Evolutionary conservation across 306 rosid species (phyloP).

Genomic region (Quercus variabilis): DNA sequence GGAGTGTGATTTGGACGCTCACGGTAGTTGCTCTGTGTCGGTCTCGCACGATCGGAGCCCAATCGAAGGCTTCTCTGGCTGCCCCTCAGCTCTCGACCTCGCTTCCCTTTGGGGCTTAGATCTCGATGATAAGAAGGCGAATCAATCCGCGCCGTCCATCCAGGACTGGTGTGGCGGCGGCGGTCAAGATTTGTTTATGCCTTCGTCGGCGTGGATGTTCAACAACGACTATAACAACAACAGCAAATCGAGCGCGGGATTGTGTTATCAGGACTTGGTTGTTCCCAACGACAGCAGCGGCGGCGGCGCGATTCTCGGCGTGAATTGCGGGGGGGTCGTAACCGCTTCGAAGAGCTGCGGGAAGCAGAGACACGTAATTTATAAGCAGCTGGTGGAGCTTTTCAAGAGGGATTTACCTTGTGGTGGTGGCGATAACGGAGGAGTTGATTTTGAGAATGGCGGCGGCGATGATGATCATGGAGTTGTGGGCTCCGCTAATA

Average conservation of each 20-base stretch:
- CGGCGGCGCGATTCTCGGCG: conserved; percentile 10
- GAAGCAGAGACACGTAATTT: conserved; percentile 46
- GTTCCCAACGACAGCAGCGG: conserved; percentile 42
- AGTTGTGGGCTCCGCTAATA: not conserved
- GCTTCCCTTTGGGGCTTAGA: conserved; percentile 53
- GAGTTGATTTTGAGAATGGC: not conserved
- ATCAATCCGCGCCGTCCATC: not conserved
- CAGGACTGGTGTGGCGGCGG: conserved; percentile 9
- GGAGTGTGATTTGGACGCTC: conserved; percentile 62
- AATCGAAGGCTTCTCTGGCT: conserved; percentile 53
- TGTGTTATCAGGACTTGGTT: conserved; percentile 35
- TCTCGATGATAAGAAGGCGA: conserved; percentile 22
- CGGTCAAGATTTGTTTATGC: conserved; percentile 16
- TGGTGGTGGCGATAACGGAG: not conserved
- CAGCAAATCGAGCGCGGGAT: conserved; percentile 3
- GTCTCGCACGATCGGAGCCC: conserved; percentile 42
- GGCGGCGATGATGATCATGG: conserved; percentile 22
- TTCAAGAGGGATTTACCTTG: conserved; percentile 34
- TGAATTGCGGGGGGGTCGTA: not conserved
- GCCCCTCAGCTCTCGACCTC: conserved; percentile 53
- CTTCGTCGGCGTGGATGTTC: conserved; percentile 14
- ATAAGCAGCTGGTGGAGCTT: conserved; percentile 62
- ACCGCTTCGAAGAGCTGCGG: conserved; percentile 35
- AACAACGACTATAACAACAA: too few species aligned
- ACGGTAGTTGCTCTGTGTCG: conserved; percentile 41